Conservation (phyloP, 164 flowering plant genomes). For the Hamamelis virginiana region DNA sequence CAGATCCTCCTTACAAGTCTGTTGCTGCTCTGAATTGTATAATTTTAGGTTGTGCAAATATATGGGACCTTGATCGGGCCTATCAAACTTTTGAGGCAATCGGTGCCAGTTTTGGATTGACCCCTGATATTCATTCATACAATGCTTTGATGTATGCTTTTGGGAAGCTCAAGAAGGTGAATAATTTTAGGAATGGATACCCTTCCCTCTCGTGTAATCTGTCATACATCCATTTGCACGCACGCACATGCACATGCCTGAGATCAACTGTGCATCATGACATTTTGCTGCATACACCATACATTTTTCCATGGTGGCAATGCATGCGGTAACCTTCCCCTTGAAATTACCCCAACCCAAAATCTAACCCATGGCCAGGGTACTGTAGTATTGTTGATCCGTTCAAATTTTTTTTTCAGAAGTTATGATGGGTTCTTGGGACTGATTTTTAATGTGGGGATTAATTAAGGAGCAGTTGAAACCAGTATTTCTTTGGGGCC, state of each 20-base stretch:
- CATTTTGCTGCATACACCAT: not conserved
- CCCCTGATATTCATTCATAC: constrained; percentile 82
- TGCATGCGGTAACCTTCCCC: too few relatives aligned
- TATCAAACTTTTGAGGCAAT: constrained; percentile 94
- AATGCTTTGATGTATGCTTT: constrained; percentile 89
- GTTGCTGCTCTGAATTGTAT: constrained; percentile 93
- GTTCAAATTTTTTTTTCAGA: not conserved
- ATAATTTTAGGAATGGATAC: not conserved
- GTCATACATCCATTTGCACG: not conserved
- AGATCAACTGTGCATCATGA: not conserved
- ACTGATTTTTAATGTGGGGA: not conserved
- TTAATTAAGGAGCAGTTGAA: not conserved
- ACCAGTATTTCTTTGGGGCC: not conserved
- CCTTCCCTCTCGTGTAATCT: constrained; percentile 2
- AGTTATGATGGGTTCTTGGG: not conserved
- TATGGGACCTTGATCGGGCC: constrained; percentile 94
- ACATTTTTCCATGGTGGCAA: not conserved
- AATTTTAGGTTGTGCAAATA: constrained; percentile 90
- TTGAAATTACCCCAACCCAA: not conserved
- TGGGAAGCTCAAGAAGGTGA: constrained; percentile 87
- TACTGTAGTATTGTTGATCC: not conserved
- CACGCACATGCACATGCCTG: not conserved
- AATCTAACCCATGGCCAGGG: not conserved
- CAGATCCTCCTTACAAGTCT: constrained; percentile 88
- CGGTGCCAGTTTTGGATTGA: constrained; percentile 59